These are phyloP conservation scores for Aspergillus sp. DNA, from an alignment of 2,329 filamentous ascomycete species.

Conservation along the genomic window DNA sequence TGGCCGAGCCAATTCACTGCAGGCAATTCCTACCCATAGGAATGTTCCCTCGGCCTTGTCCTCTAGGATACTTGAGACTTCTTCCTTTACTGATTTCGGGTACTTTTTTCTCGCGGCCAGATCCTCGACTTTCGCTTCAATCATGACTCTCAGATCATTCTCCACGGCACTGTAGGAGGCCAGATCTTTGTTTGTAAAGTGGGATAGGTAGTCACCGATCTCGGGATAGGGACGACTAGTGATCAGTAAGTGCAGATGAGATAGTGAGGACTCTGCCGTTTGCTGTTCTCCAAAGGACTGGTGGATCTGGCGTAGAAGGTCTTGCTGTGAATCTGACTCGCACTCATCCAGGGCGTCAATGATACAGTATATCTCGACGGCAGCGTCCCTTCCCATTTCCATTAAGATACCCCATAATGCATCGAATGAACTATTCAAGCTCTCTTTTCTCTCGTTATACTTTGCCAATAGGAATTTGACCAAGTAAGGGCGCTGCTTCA, in stretches of 20 bases:
- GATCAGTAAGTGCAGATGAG: neutral
- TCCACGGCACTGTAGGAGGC: neutral
- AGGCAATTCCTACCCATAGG: conserved; percentile 19
- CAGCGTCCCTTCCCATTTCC: conserved; percentile 5
- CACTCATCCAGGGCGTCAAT: conserved; percentile 26
- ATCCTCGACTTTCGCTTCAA: conserved; percentile 5
- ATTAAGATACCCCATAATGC: conserved; percentile 12
- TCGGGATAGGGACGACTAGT: conserved; percentile 3
- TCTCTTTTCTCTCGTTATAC: neutral
- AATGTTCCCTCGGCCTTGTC: conserved; percentile 21
- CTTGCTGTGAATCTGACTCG: conserved; percentile 15
- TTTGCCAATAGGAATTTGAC: neutral
- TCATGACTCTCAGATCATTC: neutral
- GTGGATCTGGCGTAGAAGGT: conserved; percentile 12
- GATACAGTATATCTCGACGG: conserved; percentile 15
- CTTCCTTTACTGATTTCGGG: neutral
- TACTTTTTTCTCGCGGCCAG: conserved; percentile 11
- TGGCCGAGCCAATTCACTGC: conserved; percentile 7
- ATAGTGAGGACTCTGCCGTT: neutral
- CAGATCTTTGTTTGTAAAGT: neutral
- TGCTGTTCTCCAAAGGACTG: neutral
- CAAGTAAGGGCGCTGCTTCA: neutral
- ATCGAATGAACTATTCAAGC: conserved; percentile 12
- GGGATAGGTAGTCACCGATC: neutral
- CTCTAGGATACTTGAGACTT: conserved; percentile 10